These are phyloP conservation scores for Cladosporium austrohemisphaericum DNA, from an alignment of 2,329 filamentous ascomycete genomes.

Conservation along the genomic window DNA sequence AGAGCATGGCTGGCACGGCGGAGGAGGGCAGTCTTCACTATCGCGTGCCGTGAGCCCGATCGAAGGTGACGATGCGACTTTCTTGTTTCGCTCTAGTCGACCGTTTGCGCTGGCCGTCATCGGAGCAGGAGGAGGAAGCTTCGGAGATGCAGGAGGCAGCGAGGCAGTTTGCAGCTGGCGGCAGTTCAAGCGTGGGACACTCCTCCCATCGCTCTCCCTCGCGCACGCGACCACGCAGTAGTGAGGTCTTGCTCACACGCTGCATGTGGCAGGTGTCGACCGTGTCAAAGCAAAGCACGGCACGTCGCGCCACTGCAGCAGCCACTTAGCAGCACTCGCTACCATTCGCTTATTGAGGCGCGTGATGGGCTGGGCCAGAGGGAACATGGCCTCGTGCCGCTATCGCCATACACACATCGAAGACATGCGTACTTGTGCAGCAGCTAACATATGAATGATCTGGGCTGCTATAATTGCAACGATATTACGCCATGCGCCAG, in stretches of 20 bases:
- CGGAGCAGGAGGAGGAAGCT: conserved; percentile 12
- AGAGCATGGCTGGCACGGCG: not conserved
- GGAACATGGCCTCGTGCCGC: conserved; percentile 3
- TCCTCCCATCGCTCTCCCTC: too few relatives aligned
- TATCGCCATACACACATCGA: not conserved
- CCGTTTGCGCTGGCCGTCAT: conserved; percentile 7
- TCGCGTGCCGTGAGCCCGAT: conserved; percentile 6
- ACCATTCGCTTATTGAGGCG: conserved; percentile 6
- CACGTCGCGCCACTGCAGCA: not conserved
- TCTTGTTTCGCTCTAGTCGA: conserved; percentile 12
- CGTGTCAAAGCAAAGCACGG: not conserved
- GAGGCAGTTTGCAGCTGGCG: not conserved
- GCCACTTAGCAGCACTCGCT: conserved; percentile 1
- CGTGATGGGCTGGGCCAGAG: not conserved
- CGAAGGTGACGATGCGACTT: conserved; percentile 11
- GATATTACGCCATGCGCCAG: not conserved
- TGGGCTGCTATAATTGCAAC: not conserved
- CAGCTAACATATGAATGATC: too few relatives aligned
- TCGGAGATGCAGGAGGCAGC: not conserved
- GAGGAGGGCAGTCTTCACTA: conserved; percentile 1
- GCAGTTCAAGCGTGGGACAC: not conserved
- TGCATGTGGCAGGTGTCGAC: conserved; percentile 9
- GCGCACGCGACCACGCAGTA: too few relatives aligned
- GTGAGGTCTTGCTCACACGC: not conserved
- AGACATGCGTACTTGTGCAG: too few relatives aligned